Conservation (phyloP, 2,329 filamentous ascomycete genomes). For the Xylaria sp. region DNA sequence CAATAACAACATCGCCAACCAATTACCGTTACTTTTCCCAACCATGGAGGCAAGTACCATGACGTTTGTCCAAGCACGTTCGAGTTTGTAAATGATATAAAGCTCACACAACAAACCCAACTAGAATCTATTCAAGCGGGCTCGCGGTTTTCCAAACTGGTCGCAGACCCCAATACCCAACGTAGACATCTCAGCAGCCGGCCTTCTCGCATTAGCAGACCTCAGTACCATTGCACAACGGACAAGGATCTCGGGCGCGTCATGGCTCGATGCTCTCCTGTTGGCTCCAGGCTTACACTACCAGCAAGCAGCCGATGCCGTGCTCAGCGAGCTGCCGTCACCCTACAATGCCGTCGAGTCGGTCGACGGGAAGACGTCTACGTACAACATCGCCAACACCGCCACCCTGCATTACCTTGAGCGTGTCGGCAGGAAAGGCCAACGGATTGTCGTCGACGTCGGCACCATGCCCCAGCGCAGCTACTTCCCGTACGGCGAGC, state of each 20-base stretch:
- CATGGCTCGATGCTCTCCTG: conserved; percentile 65
- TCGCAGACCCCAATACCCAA: conserved; percentile 56
- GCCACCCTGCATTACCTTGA: conserved; percentile 65
- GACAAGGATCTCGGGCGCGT: conserved; percentile 65
- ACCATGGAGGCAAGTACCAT: conserved; percentile 34
- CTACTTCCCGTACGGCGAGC: conserved; percentile 44
- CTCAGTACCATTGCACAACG: conserved; percentile 65
- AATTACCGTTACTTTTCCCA: background rate
- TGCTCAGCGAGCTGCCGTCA: conserved; percentile 53
- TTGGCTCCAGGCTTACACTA: conserved; percentile 70
- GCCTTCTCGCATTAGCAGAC: conserved; percentile 68
- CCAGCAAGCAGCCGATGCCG: conserved; percentile 64
- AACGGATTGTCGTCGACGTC: conserved; percentile 66
- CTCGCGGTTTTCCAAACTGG: conserved; percentile 54
- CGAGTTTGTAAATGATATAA: background rate
- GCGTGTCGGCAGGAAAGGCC: conserved; percentile 65
- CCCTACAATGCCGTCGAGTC: conserved; percentile 54
- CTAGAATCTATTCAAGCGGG: conserved; percentile 41
- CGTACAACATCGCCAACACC: conserved; percentile 57
- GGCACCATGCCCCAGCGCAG: conserved; percentile 61
- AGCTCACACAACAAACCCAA: conserved; percentile 17
- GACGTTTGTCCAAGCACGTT: background rate
- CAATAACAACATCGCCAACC: conserved; percentile 2
- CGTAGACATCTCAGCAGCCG: conserved; percentile 60
- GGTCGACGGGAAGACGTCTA: conserved; percentile 45